phyloP scores from a whole-genome alignment of 306 rosid species.

The Mimosa pudica region DNA sequence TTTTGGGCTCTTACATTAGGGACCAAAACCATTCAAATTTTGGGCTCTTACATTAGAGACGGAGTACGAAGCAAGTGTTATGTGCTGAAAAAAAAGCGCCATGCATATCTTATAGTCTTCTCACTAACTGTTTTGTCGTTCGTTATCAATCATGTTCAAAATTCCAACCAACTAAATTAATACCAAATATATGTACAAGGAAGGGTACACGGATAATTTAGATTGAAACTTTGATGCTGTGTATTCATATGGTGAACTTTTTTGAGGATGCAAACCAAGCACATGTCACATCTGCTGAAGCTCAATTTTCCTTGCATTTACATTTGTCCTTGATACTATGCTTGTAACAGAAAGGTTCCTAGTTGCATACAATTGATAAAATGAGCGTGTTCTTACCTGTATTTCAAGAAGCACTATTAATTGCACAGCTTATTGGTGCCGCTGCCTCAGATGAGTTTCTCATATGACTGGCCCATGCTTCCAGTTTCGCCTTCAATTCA shows the following conservation, averaged over 20 bases:
- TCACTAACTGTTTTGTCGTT: not conserved
- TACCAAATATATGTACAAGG: not conserved
- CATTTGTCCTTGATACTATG: constrained; percentile 11
- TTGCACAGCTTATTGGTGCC: constrained; percentile 27
- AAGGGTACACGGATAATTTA: not conserved
- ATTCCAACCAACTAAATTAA: not conserved
- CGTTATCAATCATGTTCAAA: not conserved
- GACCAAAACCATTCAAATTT: too few species aligned
- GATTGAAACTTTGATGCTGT: not conserved
- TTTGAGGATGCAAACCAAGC: not conserved
- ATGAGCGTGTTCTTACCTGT: not conserved
- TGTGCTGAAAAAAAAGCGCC: not conserved
- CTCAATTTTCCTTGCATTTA: constrained; percentile 12
- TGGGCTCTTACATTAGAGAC: too few species aligned
- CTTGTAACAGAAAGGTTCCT: not conserved
- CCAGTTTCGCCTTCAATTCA: constrained; percentile 39
- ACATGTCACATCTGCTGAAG: not conserved
- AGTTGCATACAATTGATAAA: not conserved
- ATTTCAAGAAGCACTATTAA: constrained; percentile 9
- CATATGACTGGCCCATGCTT: constrained; percentile 32
- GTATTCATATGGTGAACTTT: not conserved
- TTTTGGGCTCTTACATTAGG: too few species aligned
- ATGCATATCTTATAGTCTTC: not conserved
- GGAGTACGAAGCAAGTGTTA: too few species aligned
- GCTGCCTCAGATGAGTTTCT: constrained; percentile 33